These are phyloP conservation scores for Stachybotrys chartarum DNA, from an alignment of 2,329 filamentous ascomycete species.

Conservation along the genomic window DNA sequence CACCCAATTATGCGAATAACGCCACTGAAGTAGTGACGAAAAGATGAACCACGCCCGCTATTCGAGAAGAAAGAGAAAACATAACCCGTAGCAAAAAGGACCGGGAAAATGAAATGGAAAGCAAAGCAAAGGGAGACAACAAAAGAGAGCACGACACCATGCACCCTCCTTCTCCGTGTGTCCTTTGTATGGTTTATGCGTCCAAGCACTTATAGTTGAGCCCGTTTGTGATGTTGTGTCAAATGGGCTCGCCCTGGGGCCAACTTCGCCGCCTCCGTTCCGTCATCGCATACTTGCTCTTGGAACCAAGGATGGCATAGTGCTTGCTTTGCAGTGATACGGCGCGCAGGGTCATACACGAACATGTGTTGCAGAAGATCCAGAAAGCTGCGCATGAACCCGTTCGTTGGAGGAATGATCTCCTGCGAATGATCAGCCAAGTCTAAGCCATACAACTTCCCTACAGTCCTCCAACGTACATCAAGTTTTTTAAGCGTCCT, in stretches of 20 bases:
- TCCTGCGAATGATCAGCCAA: constrained; percentile 36
- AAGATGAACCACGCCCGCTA: background rate
- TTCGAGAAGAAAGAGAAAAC: background rate
- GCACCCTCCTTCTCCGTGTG: background rate
- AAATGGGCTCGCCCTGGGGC: background rate
- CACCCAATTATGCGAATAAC: background rate
- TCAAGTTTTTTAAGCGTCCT: constrained; percentile 62
- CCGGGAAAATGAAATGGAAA: background rate
- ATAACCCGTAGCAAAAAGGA: background rate
- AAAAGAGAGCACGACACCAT: background rate
- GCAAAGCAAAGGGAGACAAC: background rate
- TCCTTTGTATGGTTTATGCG: no score
- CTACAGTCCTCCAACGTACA: constrained; percentile 33
- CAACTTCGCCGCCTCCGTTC: constrained; percentile 61
- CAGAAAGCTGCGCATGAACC: constrained; percentile 55
- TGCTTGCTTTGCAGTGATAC: constrained; percentile 61
- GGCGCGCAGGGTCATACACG: constrained; percentile 57
- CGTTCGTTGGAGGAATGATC: constrained; percentile 53
- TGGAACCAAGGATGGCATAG: constrained; percentile 63
- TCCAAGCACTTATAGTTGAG: background rate
- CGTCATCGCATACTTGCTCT: constrained; percentile 56
- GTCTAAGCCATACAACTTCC: no score
- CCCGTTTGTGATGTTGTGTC: background rate
- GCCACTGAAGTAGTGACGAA: background rate
- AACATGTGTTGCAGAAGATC: constrained; percentile 61